These are phyloP conservation scores for Mucor saturninus DNA, from an alignment of 371 early-diverging fungal genomes.

Conservation along the genomic window DNA sequence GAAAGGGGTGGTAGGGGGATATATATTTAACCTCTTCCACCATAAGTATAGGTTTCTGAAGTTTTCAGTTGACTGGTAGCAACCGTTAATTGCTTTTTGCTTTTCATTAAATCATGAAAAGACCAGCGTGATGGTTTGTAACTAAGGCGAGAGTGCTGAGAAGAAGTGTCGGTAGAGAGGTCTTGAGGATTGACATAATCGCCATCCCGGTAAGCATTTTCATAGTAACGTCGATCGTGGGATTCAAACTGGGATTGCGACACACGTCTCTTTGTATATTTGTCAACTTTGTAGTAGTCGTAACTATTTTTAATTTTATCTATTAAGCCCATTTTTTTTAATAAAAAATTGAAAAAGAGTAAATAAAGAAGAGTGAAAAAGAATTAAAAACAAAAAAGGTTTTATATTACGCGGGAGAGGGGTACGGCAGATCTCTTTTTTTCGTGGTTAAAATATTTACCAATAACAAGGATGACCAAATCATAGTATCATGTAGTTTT, in stretches of 20 bases:
- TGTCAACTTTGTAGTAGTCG: constrained; percentile 43
- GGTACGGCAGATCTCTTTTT: background rate
- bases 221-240: constrained; percentile 47
- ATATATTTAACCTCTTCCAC: constrained; percentile 1
- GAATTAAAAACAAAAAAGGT: background rate
- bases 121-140: constrained; percentile 30
- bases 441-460: no score
- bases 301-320: constrained; percentile 38
- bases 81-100: constrained; percentile 13
- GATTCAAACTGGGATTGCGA: constrained; percentile 49
- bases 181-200: constrained; percentile 35
- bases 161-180: background rate
- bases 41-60: constrained; percentile 40
- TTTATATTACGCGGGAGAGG: background rate
- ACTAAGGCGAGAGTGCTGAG: background rate
- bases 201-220: constrained; percentile 43
- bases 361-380: background rate
- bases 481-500: no score
- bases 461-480: no score
- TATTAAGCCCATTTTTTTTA: constrained; percentile 19
- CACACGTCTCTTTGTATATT: constrained; percentile 47
- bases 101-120: constrained; percentile 25
- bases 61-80: constrained; percentile 35
- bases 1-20: background rate
- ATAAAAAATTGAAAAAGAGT: background rate